Base-by-base conservation (phyloP, 2,329 filamentous ascomycete genomes). In the Diaporthe humulicola region DNA sequence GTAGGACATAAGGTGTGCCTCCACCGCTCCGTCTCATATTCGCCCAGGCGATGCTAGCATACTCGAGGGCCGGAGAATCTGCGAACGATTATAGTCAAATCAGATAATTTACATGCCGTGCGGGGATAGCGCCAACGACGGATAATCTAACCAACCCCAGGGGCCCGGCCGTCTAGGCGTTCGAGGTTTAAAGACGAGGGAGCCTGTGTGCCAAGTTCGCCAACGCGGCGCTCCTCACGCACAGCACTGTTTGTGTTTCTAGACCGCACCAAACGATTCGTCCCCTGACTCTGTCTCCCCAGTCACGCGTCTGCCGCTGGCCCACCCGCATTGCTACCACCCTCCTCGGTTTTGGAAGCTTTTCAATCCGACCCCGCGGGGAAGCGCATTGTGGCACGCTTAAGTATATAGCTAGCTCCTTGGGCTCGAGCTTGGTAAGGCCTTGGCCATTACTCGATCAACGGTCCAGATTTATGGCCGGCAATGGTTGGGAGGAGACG, bases 371-470 rank as follows among this genome's bases (percentile, higher is more conserved):
- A 69, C 45, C 64, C 64, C 64, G 48, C 64, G 48, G 48, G 48
- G 45, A 69, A 54, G 58, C 19, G 33, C 25, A n/a, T 12, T 19
- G 4, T 22, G 33, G 40, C 4, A 54, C 14, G n/a, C 64, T 14
- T 36, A 69, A 40, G 22, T 36, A 15, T 3, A 14, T 28, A 28
- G 15, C 22, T 69, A 54, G 64, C 64, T 54, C 25, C 64, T 69
- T 69, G 48, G 64, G 22, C 8, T 69, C 48, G 33, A 69, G 64
- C 64, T 69, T 69, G 64, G 64, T 69, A 69, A 40, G 19, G n/a
- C 48, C 64, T 69, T 69, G 64, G 30, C 45, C 48, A 40, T 40
- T 54, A 40, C 64, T 69, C 48, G 64, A 69, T 54, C 48, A 69
- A 40, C 15, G 28, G 19, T 28, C 45, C 45, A 69, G n/a, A 69